These are phyloP conservation scores for Xylaria sp. DNA, from an alignment of 2,329 filamentous ascomycete genomes.

Conservation along the genomic window DNA sequence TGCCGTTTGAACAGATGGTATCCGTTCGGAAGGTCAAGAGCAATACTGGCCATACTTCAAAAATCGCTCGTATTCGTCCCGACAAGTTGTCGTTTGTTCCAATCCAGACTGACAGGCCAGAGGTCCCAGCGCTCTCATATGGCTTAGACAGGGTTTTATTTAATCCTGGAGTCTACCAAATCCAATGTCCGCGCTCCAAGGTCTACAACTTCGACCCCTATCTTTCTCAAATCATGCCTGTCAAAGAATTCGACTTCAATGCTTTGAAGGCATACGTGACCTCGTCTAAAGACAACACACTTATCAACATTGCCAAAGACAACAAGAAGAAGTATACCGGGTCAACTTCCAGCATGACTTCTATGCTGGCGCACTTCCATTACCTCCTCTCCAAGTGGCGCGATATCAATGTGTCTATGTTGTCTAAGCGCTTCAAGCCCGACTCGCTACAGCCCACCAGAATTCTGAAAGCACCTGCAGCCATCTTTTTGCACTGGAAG, in stretches of 20 bases:
- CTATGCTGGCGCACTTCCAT: slow-evolving; percentile 83
- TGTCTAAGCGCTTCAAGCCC: slow-evolving; percentile 63
- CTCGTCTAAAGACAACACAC: slow-evolving; percentile 72
- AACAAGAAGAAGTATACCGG: slow-evolving; percentile 77
- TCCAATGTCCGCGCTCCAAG: slow-evolving; percentile 80
- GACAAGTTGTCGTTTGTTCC: slow-evolving; percentile 28
- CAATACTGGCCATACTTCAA: too few species aligned
- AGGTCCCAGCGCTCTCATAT: slow-evolving; percentile 60
- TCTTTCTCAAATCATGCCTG: slow-evolving; percentile 86
- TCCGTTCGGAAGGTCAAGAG: neutral
- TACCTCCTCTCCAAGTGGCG: slow-evolving; percentile 85
- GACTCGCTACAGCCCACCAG: slow-evolving; percentile 63
- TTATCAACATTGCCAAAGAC: slow-evolving; percentile 63
- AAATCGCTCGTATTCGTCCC: slow-evolving; percentile 22
- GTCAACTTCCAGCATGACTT: slow-evolving; percentile 95
- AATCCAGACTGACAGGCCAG: slow-evolving; percentile 32
- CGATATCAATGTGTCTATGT: slow-evolving; percentile 56
- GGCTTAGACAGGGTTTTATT: slow-evolving; percentile 87
- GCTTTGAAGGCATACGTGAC: slow-evolving; percentile 83
- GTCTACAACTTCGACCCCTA: slow-evolving; percentile 98
- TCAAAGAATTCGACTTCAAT: slow-evolving; percentile 86
- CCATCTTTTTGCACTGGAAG: slow-evolving; percentile 75
- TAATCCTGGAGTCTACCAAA: slow-evolving; percentile 85
- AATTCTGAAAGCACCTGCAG: slow-evolving; percentile 66
- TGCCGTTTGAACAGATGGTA: neutral